Percentiles rank a stretch among this genome's conserved stretches.
Conservation (phyloP, 257 asterid species). For the Fraxinus excelsior region DNA sequence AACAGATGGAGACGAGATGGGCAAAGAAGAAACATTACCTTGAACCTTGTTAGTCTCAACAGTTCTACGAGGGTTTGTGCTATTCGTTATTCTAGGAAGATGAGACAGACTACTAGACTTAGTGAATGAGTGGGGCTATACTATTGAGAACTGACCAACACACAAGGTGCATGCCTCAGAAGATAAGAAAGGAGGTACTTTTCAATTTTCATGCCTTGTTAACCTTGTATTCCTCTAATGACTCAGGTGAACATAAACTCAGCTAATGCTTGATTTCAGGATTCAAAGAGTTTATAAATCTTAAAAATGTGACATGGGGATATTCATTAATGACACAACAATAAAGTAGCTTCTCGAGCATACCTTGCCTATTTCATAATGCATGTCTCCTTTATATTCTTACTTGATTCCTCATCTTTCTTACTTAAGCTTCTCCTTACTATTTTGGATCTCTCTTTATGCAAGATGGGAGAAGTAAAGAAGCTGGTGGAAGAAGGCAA, state of each 20-base stretch:
- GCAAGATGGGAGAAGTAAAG: conserved; percentile 42
- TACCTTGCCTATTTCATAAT: neutral
- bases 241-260: neutral
- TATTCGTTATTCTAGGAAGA: neutral
- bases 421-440: neutral
- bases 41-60: no score
- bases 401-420: neutral
- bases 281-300: neutral
- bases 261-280: neutral
- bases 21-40: no score
- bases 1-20: no score
- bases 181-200: neutral
- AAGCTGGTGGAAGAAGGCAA: conserved; percentile 44
- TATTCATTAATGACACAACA: no score
- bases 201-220: neutral
- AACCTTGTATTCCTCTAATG: neutral
- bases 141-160: neutral
- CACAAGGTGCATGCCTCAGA: neutral
- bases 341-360: no score
- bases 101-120: neutral
- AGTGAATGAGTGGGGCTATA: neutral
- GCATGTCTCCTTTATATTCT: neutral
- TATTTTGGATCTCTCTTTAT: neutral
- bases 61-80: no score
- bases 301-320: no score